Evolutionary conservation across 1,139 yeast species (phyloP), one percentile per base, ranked within the genome.

Genomic region (Hemisphaericaspora subhashii): DNA sequence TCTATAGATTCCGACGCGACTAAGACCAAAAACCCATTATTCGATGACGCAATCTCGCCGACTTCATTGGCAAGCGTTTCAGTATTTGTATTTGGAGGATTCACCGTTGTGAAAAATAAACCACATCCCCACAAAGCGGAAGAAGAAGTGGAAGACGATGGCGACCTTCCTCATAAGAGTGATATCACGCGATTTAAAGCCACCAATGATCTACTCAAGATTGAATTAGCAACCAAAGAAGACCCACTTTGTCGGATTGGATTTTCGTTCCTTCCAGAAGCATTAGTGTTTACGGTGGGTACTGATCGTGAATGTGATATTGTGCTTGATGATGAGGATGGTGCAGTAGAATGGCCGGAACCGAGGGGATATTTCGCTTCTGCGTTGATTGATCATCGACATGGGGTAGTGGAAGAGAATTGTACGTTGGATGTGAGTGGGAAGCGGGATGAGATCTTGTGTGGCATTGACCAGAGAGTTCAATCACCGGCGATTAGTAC

Each of bases 61-160:
- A 36, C 45, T 11, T 31, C 44, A 1, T 22, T 44, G 15, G 37
- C 48, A 3, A 37, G 44, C 23, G 43, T 53, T 0, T 52, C 64
- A 8, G 57, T 72, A 0, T 71, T 63, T 44, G 52, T 68, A 5
- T 72, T 68, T 53, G 77, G 77, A 3, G 77, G 77, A 3, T 72
- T 72, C 43, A 41, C 44, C 10, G 39, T 51, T n/a, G 41, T 43
- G 1, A 37, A 38, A n/a, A n/a, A n/a, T n/a, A n/a, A n/a, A n/a
- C n/a, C n/a, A n/a, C n/a, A n/a, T n/a, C n/a, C n/a, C n/a, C n/a
- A n/a, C n/a, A n/a, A n/a, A n/a, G n/a, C n/a, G n/a, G n/a, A n/a
- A n/a, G n/a, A n/a, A 10, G 34, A 38, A 3, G 13, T 14, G 12
- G 42, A 35, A 8, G 37, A 44, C 2, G 41, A 45, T 10, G 63